These are phyloP conservation scores for Grosmannia clavigera DNA, from an alignment of 2,329 filamentous ascomycete genomes.

Conservation along the genomic window DNA sequence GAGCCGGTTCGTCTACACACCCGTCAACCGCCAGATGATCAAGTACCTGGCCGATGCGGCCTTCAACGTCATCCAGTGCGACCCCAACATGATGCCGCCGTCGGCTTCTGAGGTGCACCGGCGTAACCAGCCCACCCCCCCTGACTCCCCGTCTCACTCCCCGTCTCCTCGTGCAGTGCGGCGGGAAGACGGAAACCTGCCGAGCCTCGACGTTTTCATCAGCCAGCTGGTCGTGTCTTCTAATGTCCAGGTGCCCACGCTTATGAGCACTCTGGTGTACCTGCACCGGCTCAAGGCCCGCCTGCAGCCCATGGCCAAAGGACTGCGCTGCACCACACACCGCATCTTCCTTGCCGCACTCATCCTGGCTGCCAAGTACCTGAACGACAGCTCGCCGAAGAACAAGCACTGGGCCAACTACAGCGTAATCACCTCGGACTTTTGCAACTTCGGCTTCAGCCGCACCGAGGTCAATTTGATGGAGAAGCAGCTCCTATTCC, in stretches of 20 bases:
- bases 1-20: conserved; percentile 68
- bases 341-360: conserved; percentile 89
- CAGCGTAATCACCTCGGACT: conserved; percentile 58
- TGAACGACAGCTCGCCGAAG: conserved; percentile 97
- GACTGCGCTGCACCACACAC: conserved; percentile 91
- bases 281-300: conserved; percentile 71
- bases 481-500: conserved; percentile 95
- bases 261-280: conserved; percentile 96
- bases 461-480: conserved; percentile 96
- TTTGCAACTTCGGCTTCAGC: conserved; percentile 72
- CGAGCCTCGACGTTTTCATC: conserved; percentile 83
- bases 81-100: conserved; percentile 44
- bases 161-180: conserved; percentile 31
- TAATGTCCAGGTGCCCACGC: conserved; percentile 90
- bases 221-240: conserved; percentile 79
- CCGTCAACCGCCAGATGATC: conserved; percentile 67
- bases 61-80: conserved; percentile 68
- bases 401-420: conserved; percentile 99
- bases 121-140: conserved; percentile 30
- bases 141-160: conserved; percentile 23
- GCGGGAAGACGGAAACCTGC: conserved; percentile 45
- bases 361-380: conserved; percentile 85
- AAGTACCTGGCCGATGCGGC: conserved; percentile 63
- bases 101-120: conserved; percentile 17
- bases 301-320: conserved; percentile 88